A percentile compares a stretch with the other conserved stretches of the same genome.
Evolutionary conservation across 164 flowering plant genomes (phyloP).

Genomic region (Chloranthus sessilifolius): DNA sequence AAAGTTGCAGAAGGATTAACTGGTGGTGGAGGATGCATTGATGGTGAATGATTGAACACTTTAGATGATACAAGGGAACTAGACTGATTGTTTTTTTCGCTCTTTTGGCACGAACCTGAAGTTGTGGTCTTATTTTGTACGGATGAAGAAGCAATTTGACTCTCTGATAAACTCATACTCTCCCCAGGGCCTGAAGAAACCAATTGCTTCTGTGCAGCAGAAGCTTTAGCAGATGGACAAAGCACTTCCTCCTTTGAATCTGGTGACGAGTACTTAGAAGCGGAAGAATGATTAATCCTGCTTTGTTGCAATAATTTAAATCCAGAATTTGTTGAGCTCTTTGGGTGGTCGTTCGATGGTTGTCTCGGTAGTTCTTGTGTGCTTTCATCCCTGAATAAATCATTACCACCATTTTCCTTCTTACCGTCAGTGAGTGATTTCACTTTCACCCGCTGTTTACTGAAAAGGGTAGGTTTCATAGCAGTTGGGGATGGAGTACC

Average conservation of each 20-base stretch:
- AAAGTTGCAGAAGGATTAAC: constrained; percentile 46
- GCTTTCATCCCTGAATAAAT: constrained; percentile 28
- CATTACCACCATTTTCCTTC: constrained; percentile 31
- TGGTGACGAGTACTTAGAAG: constrained; percentile 28
- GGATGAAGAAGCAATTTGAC: constrained; percentile 33
- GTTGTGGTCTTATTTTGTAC: constrained; percentile 34
- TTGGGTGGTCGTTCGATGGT: constrained; percentile 37
- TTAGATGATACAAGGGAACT: constrained; percentile 39
- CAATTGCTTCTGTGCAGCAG: constrained; percentile 21
- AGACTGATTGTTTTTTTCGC: constrained; percentile 46
- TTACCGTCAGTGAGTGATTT: constrained; percentile 23
- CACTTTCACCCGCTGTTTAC: constrained; percentile 28
- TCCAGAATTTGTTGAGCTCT: constrained; percentile 27
- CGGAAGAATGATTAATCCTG: constrained; percentile 31
- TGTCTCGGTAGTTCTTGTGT: constrained; percentile 30
- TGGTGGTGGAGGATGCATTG: constrained; percentile 36
- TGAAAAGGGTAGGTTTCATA: constrained; percentile 19
- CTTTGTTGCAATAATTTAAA: constrained; percentile 37
- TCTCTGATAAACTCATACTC: constrained; percentile 25
- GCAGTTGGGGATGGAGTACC: constrained; percentile 20
- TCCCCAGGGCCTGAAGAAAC: constrained; percentile 35
- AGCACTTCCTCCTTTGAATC: constrained; percentile 47
- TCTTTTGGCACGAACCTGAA: constrained; percentile 37
- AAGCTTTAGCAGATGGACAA: constrained; percentile 42
- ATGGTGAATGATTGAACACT: constrained; percentile 24